These are phyloP conservation scores for Capsella bursapastoris DNA, from an alignment of 345 rosid genomes.

Conservation along the genomic window DNA sequence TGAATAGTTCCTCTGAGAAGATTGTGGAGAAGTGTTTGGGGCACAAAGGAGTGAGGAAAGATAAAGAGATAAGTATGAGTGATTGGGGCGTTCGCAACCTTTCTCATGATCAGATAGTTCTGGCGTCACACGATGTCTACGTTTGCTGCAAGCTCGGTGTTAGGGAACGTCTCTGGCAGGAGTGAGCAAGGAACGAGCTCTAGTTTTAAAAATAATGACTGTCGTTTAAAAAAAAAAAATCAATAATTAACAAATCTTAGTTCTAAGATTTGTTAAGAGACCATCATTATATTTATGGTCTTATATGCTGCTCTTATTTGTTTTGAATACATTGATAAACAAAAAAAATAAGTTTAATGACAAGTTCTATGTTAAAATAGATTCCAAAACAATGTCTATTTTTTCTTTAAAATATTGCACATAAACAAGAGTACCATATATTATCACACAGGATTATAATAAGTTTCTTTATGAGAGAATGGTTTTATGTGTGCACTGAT, in stretches of 20 bases:
- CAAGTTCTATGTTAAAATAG: background rate
- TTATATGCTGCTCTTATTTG: no score
- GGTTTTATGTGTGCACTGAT: background rate
- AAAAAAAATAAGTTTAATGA: no score
- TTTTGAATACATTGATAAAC: no score
- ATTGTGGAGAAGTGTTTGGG: constrained; percentile 7
- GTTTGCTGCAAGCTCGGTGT: constrained; percentile 18
- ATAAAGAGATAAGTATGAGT: constrained; percentile 2
- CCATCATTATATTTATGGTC: no score
- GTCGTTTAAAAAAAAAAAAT: no score
- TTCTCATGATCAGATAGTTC: background rate
- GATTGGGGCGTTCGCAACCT: background rate
- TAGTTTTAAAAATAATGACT: no score
- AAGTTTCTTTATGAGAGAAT: background rate
- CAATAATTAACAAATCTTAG: no score
- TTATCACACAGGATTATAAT: background rate
- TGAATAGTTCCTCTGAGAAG: background rate
- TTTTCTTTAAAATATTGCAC: background rate
- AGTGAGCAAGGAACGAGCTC: no score
- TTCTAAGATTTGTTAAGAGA: no score
- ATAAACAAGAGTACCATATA: background rate
- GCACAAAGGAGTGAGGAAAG: background rate
- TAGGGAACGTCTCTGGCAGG: background rate
- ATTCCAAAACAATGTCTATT: background rate
- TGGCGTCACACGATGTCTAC: constrained; percentile 7